Evolutionary conservation across 768 basidiomycete species (phyloP).

Genomic region (Lentinula boryana): DNA sequence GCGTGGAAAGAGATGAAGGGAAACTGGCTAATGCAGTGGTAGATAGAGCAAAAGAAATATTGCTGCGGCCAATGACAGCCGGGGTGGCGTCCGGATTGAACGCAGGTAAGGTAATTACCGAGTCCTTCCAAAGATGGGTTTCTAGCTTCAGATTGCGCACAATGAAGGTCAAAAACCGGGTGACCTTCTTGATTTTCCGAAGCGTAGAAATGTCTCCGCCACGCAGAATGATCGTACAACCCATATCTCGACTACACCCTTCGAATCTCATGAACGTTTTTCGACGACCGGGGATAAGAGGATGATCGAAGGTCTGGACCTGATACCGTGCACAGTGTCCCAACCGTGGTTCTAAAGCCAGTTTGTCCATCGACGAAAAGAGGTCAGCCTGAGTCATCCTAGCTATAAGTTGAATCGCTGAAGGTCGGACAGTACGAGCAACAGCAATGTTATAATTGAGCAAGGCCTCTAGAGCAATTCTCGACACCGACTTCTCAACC

Average conservation of each 20-base stretch:
- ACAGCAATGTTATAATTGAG: slow-evolving; percentile 84
- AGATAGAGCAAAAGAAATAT: slow-evolving; percentile 12
- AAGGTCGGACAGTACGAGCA: slow-evolving; percentile 82
- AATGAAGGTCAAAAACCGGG: slow-evolving; percentile 86
- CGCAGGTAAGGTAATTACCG: slow-evolving; percentile 67
- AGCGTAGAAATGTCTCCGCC: slow-evolving; percentile 82
- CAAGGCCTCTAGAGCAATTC: slow-evolving; percentile 84
- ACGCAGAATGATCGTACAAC: slow-evolving; percentile 88
- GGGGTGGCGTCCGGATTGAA: slow-evolving; percentile 66
- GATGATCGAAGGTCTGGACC: slow-evolving; percentile 92
- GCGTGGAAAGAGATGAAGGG: slow-evolving; percentile 23
- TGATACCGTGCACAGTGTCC: slow-evolving; percentile 84
- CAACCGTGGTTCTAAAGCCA: slow-evolving; percentile 82
- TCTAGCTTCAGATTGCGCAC: slow-evolving; percentile 93
- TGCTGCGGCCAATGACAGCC: slow-evolving; percentile 21
- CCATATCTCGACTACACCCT: slow-evolving; percentile 88
- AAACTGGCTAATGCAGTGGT: slow-evolving; percentile 18
- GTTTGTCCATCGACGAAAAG: slow-evolving; percentile 91
- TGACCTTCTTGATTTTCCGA: slow-evolving; percentile 84
- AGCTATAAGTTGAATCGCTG: slow-evolving; percentile 83
- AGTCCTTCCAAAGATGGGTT: slow-evolving; percentile 90
- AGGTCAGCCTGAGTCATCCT: slow-evolving; percentile 93
- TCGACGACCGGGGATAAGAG: slow-evolving; percentile 85
- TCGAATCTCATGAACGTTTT: slow-evolving; percentile 99
- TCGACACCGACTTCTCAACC: slow-evolving; percentile 86